phyloP scores from a whole-genome alignment of 495 filamentous ascomycete genomes.

The Letharia columbiana region DNA sequence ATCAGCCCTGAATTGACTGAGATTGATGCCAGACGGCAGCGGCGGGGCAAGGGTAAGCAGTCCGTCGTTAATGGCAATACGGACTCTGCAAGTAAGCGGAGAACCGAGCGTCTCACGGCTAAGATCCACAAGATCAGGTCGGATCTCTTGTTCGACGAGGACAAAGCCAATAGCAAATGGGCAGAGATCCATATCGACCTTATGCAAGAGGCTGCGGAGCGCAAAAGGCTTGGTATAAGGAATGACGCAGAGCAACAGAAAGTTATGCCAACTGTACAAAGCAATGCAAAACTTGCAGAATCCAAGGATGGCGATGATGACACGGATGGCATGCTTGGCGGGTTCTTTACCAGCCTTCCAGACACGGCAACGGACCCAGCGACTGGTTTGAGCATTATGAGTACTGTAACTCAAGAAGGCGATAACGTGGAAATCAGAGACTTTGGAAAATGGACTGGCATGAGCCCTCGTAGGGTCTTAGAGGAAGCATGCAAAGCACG shows the following conservation, averaged over 20 bases:
- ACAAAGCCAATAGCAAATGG: constrained; percentile 70
- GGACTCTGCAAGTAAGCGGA: constrained; percentile 47
- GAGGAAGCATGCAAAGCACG: constrained; percentile 83
- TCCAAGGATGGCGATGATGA: constrained; percentile 9
- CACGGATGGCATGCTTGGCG: constrained; percentile 14
- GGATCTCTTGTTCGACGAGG: constrained; percentile 78
- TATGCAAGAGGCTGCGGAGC: constrained; percentile 44
- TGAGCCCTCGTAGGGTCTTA: constrained; percentile 61
- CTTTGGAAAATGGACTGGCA: constrained; percentile 71
- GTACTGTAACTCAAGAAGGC: constrained; percentile 24
- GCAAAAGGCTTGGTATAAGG: constrained; percentile 26
- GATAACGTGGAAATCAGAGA: constrained; percentile 52
- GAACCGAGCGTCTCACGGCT: constrained; percentile 50
- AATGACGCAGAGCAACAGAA: background rate
- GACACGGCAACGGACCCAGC: constrained; percentile 5
- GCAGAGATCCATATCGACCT: constrained; percentile 54
- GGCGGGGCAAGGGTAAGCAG: constrained; percentile 25
- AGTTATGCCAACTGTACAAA: background rate
- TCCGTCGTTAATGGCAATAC: constrained; percentile 47
- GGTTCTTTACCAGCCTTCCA: constrained; percentile 21
- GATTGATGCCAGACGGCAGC: constrained; percentile 27
- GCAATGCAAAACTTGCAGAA: background rate
- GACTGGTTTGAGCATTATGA: constrained; percentile 7
- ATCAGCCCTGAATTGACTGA: constrained; percentile 19
- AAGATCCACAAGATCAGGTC: constrained; percentile 71